Evolutionary conservation across 2,329 filamentous ascomycete species (phyloP), one percentile per base, ranked within the genome.

Genomic region (Sporothrix variecibatus): DNA sequence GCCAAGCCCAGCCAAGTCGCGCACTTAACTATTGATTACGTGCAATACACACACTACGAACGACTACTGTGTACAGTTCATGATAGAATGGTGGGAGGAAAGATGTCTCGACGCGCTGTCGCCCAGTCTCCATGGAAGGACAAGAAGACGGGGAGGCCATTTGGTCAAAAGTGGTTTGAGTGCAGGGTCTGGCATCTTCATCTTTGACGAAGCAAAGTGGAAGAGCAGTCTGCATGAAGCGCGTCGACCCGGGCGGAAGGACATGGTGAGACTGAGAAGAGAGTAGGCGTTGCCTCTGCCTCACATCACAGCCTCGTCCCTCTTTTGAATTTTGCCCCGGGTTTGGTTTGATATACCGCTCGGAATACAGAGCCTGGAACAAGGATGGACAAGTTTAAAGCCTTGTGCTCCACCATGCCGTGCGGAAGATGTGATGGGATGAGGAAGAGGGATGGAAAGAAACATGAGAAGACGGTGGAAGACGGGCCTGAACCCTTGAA

Each of bases 351-450:
- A 86, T 92, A 76, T 92, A 88, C 89, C 90, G 90, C 90, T 90
- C 89, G 88, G 89, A 91, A 91, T 92, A 92, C 90, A 91, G 88
- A 91, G 89, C 87, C 87, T 86, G 84, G 81, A 80, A 87, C 89
- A 92, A 92, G 90, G 90, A 92, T 89, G 84, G 85, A 38, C 38
- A 81, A 90, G 90, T 91, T 71, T 73, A 31, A 49, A 89, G 88
- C 90, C 90, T 92, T 92, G 89, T 88, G 89, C 90, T 92, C 89
- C 90, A 92, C 90, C 90, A 73, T 89, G 89, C 89, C 89, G 88
- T 90, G 90, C 90, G 90, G 88, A 72, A 65, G 62, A 71, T 51
- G 23, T 60, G 53, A 69, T 43, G 28, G 75, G 51, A 64, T 75
- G 67, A 72, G 75, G 71, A 73, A 67, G 75, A 71, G 58, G 34